Conservation (phyloP, 306 rosid species). For the Aeschynomene evenia region DNA sequence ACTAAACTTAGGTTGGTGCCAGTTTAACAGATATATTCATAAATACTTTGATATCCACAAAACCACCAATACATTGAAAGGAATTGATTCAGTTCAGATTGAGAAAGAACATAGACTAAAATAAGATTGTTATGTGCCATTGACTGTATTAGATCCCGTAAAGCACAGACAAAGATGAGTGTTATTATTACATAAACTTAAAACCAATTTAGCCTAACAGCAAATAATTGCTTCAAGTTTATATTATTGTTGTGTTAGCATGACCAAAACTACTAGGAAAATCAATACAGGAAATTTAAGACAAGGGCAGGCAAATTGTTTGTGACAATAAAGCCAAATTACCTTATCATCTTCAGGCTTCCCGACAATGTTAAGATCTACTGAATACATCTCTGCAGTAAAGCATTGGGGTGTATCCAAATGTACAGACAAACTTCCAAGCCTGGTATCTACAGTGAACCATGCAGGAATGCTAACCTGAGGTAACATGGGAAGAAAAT, state of each 20-base stretch:
- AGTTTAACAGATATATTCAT: conserved; percentile 6
- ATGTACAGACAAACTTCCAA: conserved; percentile 96
- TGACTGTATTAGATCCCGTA: background rate
- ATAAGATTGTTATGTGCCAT: conserved; percentile 7
- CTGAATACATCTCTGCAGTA: conserved; percentile 97
- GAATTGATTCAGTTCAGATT: conserved; percentile 22
- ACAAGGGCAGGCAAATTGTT: conserved; percentile 11
- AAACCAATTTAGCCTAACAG: conserved; percentile 1
- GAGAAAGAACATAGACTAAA: conserved; percentile 11
- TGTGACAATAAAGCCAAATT: conserved; percentile 19
- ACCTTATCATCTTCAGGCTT: conserved; percentile 99
- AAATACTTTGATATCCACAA: background rate
- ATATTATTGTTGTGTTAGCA: conserved; percentile 4
- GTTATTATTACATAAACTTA: conserved; percentile 17
- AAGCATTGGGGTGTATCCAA: conserved; percentile 95
- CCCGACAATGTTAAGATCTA: conserved; percentile 81
- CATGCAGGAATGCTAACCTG: conserved; percentile 98
- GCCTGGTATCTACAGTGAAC: conserved; percentile 97
- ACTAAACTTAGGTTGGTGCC: conserved; percentile 10
- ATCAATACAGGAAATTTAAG: conserved; percentile 3
- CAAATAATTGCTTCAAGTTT: conserved; percentile 6
- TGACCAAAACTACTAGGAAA: conserved; percentile 7
- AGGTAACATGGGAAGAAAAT: conserved; percentile 37
- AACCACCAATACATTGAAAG: background rate
- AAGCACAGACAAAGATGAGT: conserved; percentile 5